These are phyloP conservation scores for Solanum neorickii DNA, from an alignment of 257 asterid genomes.

Conservation along the genomic window DNA sequence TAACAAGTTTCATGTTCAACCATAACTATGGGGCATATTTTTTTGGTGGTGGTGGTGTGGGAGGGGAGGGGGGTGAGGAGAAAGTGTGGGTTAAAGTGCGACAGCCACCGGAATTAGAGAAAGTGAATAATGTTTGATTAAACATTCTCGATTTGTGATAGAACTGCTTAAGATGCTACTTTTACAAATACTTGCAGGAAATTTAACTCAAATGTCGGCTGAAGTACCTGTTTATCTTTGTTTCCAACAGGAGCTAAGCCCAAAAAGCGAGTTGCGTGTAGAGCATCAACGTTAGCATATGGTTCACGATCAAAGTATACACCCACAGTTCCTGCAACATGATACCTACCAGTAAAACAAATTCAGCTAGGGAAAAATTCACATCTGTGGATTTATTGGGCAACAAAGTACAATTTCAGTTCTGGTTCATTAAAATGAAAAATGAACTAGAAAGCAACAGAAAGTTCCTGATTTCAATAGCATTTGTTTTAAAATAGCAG, in stretches of 20 bases:
- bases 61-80: neutral
- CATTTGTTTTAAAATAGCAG: neutral
- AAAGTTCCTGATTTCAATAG: neutral
- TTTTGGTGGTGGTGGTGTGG: neutral
- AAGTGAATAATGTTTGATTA: neutral
- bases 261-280: constrained; percentile 82
- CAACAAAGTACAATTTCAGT: neutral
- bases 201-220: neutral
- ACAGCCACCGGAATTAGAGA: neutral
- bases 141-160: neutral
- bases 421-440: neutral
- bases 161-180: neutral
- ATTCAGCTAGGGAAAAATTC: constrained; percentile 9
- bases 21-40: neutral
- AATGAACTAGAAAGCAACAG: neutral
- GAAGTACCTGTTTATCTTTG: constrained; percentile 77
- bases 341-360: constrained; percentile 49
- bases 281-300: constrained; percentile 59
- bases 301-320: constrained; percentile 84
- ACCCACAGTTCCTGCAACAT: constrained; percentile 78
- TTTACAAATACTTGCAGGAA: neutral
- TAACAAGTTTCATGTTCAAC: neutral
- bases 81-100: neutral
- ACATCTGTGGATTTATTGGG: neutral
- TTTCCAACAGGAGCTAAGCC: constrained; percentile 94